These are phyloP conservation scores for Starmerella potacharoeniae DNA, from an alignment of 805 yeast species.

Conservation along the genomic window DNA sequence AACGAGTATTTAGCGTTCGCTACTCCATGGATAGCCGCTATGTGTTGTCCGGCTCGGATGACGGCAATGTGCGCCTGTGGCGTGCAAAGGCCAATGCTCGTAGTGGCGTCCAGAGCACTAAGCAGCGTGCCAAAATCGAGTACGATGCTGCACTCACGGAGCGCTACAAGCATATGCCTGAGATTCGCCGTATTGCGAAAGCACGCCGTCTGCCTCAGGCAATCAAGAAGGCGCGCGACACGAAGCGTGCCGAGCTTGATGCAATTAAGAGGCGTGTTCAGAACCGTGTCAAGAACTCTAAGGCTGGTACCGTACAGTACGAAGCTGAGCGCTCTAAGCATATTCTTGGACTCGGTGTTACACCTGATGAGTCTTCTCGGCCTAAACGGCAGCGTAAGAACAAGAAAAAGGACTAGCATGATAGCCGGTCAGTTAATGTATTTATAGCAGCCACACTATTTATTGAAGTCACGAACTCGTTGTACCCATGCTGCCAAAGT, in stretches of 20 bases:
- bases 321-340: conserved; percentile 73
- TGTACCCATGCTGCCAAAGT: too few species aligned
- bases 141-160: conserved; percentile 87
- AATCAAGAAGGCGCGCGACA: conserved; percentile 80
- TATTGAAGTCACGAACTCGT: background rate
- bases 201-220: conserved; percentile 87
- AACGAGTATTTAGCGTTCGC: conserved; percentile 72
- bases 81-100: conserved; percentile 78
- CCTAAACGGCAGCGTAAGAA: background rate
- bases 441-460: background rate
- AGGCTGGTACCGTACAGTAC: conserved; percentile 33
- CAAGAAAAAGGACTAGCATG: background rate
- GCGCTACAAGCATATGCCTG: conserved; percentile 92
- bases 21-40: conserved; percentile 84
- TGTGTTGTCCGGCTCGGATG: conserved; percentile 85
- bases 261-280: conserved; percentile 71
- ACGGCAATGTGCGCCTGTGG: conserved; percentile 92
- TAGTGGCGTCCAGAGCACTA: conserved; percentile 65
- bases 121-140: conserved; percentile 72
- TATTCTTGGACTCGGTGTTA: conserved; percentile 40
- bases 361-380: background rate
- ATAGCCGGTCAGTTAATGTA: background rate
- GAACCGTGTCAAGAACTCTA: conserved; percentile 71
- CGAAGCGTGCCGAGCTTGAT: conserved; percentile 61
- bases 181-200: conserved; percentile 73